Percentiles rank a stretch among this genome's conserved stretches.
Conservation (phyloP, 2,329 filamentous ascomycete genomes). For the Phaeosphaeria sp. region DNA sequence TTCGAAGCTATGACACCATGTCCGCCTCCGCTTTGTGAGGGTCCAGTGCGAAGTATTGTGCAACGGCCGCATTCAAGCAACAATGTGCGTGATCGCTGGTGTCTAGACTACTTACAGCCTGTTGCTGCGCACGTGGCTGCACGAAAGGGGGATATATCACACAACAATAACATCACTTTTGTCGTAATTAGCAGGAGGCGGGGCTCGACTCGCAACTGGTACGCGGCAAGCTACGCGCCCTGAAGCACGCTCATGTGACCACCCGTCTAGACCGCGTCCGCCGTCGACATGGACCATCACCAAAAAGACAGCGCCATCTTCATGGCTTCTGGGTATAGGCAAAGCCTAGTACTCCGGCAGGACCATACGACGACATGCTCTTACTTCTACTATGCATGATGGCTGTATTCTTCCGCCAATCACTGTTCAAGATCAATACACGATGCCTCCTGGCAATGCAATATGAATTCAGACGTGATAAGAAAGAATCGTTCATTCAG, state of each 20-base stretch:
- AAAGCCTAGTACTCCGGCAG: background rate
- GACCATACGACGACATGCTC: background rate
- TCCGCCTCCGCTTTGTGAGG: slow-evolving; percentile 8
- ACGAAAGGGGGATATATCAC: background rate
- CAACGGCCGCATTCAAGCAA: background rate
- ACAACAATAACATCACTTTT: background rate
- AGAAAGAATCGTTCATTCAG: background rate
- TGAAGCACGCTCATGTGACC: background rate
- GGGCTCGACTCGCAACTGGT: background rate
- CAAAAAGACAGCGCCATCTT: background rate
- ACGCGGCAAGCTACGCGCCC: background rate
- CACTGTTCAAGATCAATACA: background rate
- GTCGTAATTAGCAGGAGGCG: background rate
- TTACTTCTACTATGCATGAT: background rate
- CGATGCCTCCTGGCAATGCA: background rate
- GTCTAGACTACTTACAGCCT: background rate
- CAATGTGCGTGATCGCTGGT: background rate
- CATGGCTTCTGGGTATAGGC: background rate
- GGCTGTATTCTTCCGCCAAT: slow-evolving; percentile 1
- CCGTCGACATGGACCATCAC: background rate
- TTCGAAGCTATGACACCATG: slow-evolving; percentile 30
- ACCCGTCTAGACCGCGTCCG: background rate
- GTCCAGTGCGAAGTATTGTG: background rate
- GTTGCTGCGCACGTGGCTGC: background rate
- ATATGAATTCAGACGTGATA: background rate